Evolutionary conservation across 805 yeast genomes (phyloP), one percentile per base, ranked within the genome.

Genomic region (Isabelozyma gotoi): DNA sequence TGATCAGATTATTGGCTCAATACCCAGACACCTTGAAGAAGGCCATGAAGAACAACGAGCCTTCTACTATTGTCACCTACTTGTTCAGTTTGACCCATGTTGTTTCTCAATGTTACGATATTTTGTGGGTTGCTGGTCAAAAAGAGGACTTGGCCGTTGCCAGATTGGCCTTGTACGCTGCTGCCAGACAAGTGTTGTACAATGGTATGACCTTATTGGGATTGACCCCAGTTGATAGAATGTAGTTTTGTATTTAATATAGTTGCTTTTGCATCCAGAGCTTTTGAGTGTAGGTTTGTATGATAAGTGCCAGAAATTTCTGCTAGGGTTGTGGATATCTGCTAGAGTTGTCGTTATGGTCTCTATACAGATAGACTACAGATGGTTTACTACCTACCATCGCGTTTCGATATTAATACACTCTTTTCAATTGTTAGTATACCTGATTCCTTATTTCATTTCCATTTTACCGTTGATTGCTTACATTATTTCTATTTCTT

Each of bases 221-320:
- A 44, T 77, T 94, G 63, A 90, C 97, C 36, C 98, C 99, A n/a
- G 98, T 94, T 49, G 96, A 92, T 58, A 85, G 98, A 80, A 92
- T 92, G 98, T 92, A 76, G 70, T 10, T 14, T 19, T 18, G 33
- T 12, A 19, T 36, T 19, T 31, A 24, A 24, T 24, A 24, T 17
- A 7, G 27, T 18, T 39, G 41, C 31, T 38, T 36, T 24, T 27
- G 31, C 31, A 27, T 10, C 31, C n/a, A n/a, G n/a, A n/a, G n/a
- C n/a, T n/a, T n/a, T n/a, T n/a, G n/a, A n/a, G n/a, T n/a, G n/a
- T n/a, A n/a, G n/a, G n/a, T n/a, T n/a, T n/a, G n/a, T n/a, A n/a
- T n/a, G n/a, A n/a, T n/a, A n/a, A n/a, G n/a, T n/a, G n/a, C n/a
- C n/a, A n/a, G n/a, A n/a, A n/a, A n/a, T n/a, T n/a, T n/a, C n/a